Evolutionary conservation across 441 rosid genomes (phyloP), one percentile per base, ranked within the genome.

Genomic region (Eugenia klotzschiana): DNA sequence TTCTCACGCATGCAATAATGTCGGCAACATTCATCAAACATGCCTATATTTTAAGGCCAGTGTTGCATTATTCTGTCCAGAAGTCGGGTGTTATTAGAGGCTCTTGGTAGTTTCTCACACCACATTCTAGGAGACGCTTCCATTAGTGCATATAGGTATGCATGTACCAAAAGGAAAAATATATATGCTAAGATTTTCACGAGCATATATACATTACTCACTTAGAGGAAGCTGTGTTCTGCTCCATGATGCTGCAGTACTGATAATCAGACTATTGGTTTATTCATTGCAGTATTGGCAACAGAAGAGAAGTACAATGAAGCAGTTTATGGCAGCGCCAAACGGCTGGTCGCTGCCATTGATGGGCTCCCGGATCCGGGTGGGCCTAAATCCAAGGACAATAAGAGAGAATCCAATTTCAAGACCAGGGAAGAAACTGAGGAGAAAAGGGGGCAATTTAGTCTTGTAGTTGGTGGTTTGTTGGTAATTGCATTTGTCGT

Each of bases 291-390:
- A 96, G 99, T 95, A 51, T 90, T 96, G 91, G 97, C 99, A 33
- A 94, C 97, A 3, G 99, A 96, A 18, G 99, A 96, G 72, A 96
- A 94, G 92, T 96, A 95, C 91, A 96, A 96, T 50, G 99, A 96
- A 88, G 99, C 98, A 7, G 81, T 93, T 83, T 89, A 89, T 73
- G 93, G 92, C 90, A 94, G 93, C 52, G 99, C 98, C 55, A 96
- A 93, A 82, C 85, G 98, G 84, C 88, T 96, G 85, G 97, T 91
- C 43, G 95, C 98, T 23, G 98, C 98, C 73, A 95, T 96, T 79
- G 99, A 96, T 40, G 98, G 98, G 29, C 94, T 93, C 23, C 99
- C 98, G 5, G 99, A 96, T 86, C 92, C 98, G 0, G 99, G 98
- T 2, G 99, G 98, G 25, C 99, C 98, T 23, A 29, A 79, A 41